phyloP scores from a whole-genome alignment of 1,284 basidiomycete species.

The Cryptococcus depauperatus region DNA sequence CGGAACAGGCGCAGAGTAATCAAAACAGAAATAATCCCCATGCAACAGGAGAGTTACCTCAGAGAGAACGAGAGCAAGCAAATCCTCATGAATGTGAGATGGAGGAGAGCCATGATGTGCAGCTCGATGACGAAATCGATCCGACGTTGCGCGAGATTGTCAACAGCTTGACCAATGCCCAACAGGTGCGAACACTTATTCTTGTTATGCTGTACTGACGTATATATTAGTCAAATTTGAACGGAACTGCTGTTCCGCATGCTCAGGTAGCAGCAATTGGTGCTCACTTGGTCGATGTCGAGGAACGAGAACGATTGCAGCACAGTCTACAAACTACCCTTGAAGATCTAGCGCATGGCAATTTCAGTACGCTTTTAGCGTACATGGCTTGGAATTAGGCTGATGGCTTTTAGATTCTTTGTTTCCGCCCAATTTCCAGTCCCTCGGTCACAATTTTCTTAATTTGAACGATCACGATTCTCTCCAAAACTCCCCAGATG shows the following conservation, averaged over 20 bases:
- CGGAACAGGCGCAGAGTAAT: not conserved
- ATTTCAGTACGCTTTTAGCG: slow-evolving; percentile 13
- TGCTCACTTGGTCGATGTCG: slow-evolving; percentile 21
- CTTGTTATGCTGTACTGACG: too few relatives aligned
- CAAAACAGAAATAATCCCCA: not conserved
- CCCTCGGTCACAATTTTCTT: slow-evolving; percentile 8
- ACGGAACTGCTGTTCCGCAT: slow-evolving; percentile 12
- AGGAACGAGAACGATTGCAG: slow-evolving; percentile 31
- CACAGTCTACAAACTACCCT: slow-evolving; percentile 29
- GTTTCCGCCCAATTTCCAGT: slow-evolving; percentile 13
- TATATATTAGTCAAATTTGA: slow-evolving; percentile 7
- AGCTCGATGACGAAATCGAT: slow-evolving; percentile 35
- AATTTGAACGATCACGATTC: slow-evolving; percentile 6
- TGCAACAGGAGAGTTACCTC: not conserved
- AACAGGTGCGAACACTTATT: slow-evolving; percentile 36
- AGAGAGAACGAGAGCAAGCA: not conserved
- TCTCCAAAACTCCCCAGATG: not conserved
- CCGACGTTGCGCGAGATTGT: slow-evolving; percentile 41
- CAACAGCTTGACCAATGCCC: slow-evolving; percentile 39
- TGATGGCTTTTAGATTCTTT: slow-evolving; percentile 12
- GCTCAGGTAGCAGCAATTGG: slow-evolving; percentile 24
- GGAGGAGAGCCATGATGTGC: not conserved
- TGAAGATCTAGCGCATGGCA: slow-evolving; percentile 26
- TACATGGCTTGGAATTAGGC: not conserved
- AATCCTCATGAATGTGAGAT: not conserved